phyloP scores from a whole-genome alignment of 768 basidiomycete species.

The Boletus barrowsii region DNA sequence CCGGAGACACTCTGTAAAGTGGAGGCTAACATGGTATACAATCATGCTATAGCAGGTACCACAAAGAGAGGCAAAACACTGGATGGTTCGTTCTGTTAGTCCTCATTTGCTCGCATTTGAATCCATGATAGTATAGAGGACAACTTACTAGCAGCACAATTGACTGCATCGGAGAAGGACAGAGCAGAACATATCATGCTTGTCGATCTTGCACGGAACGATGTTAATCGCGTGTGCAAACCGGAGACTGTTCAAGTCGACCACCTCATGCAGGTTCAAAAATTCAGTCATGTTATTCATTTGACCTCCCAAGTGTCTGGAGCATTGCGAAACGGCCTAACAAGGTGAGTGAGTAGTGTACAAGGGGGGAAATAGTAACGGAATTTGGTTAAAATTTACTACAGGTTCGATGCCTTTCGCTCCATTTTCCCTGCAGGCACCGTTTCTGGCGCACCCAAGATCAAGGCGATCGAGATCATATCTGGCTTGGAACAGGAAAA shows the following conservation, averaged over 20 bases:
- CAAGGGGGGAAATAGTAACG: background rate
- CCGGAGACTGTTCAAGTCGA: constrained; percentile 96
- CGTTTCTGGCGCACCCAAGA: constrained; percentile 97
- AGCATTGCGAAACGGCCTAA: constrained; percentile 72
- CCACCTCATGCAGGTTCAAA: constrained; percentile 88
- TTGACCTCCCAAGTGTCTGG: constrained; percentile 95
- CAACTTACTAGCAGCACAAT: constrained; percentile 64
- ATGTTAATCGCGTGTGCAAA: constrained; percentile 95
- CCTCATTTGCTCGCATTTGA: constrained; percentile 2
- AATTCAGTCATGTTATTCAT: constrained; percentile 98
- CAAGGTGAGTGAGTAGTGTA: constrained; percentile 62
- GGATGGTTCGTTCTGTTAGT: constrained; percentile 59
- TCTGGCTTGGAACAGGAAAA: constrained; percentile 83
- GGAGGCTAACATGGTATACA: constrained; percentile 85
- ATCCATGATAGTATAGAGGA: constrained; percentile 68
- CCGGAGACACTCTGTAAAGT: constrained; percentile 98
- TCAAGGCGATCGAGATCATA: constrained; percentile 95
- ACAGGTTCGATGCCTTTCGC: constrained; percentile 95
- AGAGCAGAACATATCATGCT: constrained; percentile 99
- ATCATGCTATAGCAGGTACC: constrained; percentile 98
- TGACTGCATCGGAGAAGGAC: constrained; percentile 88
- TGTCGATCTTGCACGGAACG: constrained; percentile 95
- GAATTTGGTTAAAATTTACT: constrained; percentile 1
- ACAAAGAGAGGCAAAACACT: constrained; percentile 79
- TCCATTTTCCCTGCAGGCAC: constrained; percentile 99